Conservation (phyloP, 352 stramenopile genomes). For the Phytophthora cactorum region DNA sequence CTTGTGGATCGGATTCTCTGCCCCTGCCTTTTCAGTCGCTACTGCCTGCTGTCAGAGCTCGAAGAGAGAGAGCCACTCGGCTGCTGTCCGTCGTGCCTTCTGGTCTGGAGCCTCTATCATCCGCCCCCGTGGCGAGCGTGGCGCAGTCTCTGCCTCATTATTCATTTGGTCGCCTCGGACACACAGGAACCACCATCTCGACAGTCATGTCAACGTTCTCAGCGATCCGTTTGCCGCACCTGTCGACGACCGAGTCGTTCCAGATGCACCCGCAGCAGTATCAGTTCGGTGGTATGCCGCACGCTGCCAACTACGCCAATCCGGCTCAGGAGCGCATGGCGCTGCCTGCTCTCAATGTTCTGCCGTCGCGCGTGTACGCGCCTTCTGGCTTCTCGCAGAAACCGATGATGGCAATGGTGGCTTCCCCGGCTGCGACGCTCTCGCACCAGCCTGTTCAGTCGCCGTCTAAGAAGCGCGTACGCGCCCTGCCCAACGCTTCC, state of each 20-base stretch:
- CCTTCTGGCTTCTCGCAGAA: constrained; percentile 21
- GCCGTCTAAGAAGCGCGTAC: constrained; percentile 72
- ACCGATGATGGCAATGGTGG: constrained; percentile 16
- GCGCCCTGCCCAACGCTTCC: constrained; percentile 75
- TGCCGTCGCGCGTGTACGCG: constrained; percentile 29
- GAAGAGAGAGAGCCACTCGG: constrained; percentile 33
- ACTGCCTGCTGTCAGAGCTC: constrained; percentile 29
- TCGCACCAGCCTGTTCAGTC: constrained; percentile 31
- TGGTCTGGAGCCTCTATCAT: constrained; percentile 26
- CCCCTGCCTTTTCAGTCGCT: constrained; percentile 36
- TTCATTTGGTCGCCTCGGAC: constrained; percentile 38
- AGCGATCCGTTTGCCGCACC: constrained; percentile 31
- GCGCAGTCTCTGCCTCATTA: constrained; percentile 31
- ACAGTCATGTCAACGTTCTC: constrained; percentile 31
- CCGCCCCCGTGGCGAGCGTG: constrained; percentile 18
- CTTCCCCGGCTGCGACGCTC: constrained; percentile 39
- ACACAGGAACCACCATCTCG: constrained; percentile 12
- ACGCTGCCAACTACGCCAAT: constrained; percentile 26
- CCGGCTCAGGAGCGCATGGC: constrained; percentile 60
- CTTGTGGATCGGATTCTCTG: constrained; percentile 37
- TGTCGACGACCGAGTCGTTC: constrained; percentile 30
- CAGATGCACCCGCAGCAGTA: constrained; percentile 26
- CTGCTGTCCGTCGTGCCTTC: constrained; percentile 33
- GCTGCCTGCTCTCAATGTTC: constrained; percentile 56
- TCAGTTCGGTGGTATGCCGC: constrained; percentile 33